Percentiles rank a stretch among this genome's conserved stretches.
phyloP scores from a whole-genome alignment of 2,329 filamentous ascomycete genomes.

The Fusarium marasasianum region DNA sequence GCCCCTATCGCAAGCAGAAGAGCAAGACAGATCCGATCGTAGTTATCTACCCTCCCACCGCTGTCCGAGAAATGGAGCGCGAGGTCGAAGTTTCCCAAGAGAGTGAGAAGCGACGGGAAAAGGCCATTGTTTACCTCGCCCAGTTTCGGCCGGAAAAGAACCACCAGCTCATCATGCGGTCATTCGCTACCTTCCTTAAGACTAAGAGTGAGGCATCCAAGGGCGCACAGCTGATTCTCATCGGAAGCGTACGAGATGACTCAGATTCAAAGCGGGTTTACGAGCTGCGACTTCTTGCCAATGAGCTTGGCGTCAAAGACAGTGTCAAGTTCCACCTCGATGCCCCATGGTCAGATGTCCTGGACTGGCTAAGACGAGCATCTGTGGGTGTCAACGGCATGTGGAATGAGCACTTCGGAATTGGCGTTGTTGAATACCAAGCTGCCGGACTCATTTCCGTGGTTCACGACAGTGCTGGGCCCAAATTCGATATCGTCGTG shows the following conservation, averaged over 20 bases:
- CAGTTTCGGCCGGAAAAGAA: conserved; percentile 99
- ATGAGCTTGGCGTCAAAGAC: conserved; percentile 86
- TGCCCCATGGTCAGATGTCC: conserved; percentile 86
- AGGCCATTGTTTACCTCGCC: conserved; percentile 87
- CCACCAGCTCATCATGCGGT: conserved; percentile 84
- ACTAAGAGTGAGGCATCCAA: conserved; percentile 59
- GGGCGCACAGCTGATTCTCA: conserved; percentile 77
- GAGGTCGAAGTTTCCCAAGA: conserved; percentile 75
- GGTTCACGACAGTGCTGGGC: conserved; percentile 92
- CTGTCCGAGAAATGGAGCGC: conserved; percentile 83
- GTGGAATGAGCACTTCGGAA: conserved; percentile 99
- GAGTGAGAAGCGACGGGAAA: conserved; percentile 75
- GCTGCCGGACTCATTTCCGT: conserved; percentile 93
- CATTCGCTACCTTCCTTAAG: conserved; percentile 81
- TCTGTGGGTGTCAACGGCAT: conserved; percentile 95
- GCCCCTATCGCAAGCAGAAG: conserved; percentile 60
- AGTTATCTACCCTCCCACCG: conserved; percentile 91
- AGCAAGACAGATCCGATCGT: conserved; percentile 65
- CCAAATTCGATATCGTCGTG: conserved; percentile 91
- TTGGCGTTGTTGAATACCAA: conserved; percentile 97
- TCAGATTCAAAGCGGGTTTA: conserved; percentile 86
- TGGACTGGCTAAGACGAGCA: conserved; percentile 78
- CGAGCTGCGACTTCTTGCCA: conserved; percentile 83
- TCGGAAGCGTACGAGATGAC: conserved; percentile 91
- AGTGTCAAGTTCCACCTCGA: conserved; percentile 89